phyloP scores from a whole-genome alignment of 2,329 filamentous ascomycete genomes.

The Coniella lustricola region DNA sequence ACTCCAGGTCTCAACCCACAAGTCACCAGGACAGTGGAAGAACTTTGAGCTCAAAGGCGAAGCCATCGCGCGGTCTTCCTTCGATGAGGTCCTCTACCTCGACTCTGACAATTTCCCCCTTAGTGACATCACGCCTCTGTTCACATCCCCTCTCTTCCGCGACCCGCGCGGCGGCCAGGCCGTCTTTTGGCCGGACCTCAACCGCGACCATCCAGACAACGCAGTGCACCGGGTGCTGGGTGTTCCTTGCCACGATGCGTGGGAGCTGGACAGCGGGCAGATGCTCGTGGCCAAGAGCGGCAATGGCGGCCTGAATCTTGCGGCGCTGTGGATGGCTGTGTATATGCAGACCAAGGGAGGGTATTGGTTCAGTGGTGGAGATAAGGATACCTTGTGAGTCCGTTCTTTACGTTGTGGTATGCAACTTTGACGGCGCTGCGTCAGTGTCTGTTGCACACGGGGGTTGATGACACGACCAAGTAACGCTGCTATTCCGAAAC shows the following conservation, averaged over 20 bases:
- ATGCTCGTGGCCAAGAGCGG: constrained; percentile 14
- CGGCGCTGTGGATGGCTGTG: constrained; percentile 12
- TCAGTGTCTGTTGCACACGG: too few species aligned
- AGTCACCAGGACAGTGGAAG: constrained; percentile 13
- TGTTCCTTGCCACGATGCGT: constrained; percentile 13
- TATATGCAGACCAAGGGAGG: constrained; percentile 14
- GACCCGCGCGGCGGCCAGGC: constrained; percentile 6
- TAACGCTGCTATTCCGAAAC: too few species aligned
- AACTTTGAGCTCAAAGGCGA: constrained; percentile 16
- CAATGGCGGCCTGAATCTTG: constrained; percentile 12
- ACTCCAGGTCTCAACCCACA: constrained; percentile 10
- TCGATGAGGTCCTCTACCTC: constrained; percentile 16
- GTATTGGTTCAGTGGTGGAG: constrained; percentile 15
- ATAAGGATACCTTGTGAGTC: constrained; percentile 16
- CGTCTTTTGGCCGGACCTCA: constrained; percentile 15
- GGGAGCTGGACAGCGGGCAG: constrained; percentile 16
- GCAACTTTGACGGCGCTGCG: too few species aligned
- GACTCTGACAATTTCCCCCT: constrained; percentile 16
- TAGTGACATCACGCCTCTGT: constrained; percentile 3
- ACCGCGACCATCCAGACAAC: constrained; percentile 16
- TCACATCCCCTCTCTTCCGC: constrained; percentile 6
- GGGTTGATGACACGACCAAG: too few species aligned
- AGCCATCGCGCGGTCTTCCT: constrained; percentile 12
- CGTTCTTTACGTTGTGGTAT: too few species aligned
- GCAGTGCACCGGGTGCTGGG: constrained; percentile 13